Conservation (phyloP, 1,284 basidiomycete species). For the Dichomitus squalens region DNA sequence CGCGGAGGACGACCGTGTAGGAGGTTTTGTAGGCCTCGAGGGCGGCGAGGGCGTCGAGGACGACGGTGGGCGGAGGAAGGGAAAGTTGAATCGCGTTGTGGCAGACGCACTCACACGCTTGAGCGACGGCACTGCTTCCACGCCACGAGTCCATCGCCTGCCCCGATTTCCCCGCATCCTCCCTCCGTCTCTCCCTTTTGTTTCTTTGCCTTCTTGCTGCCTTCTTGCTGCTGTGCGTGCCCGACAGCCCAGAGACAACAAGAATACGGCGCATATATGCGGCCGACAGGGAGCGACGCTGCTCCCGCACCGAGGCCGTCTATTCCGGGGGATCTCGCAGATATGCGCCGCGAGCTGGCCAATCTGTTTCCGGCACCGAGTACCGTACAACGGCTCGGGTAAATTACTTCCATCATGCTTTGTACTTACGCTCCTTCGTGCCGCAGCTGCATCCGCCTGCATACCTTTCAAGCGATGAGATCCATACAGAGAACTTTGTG, state of each 20-base stretch:
- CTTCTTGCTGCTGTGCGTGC: not conserved
- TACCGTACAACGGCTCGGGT: not conserved
- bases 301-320: slow-evolving; percentile 3
- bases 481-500: not conserved
- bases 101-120: slow-evolving; percentile 31
- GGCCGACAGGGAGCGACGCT: not conserved
- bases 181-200: slow-evolving; percentile 1
- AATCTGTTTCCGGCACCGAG: slow-evolving; percentile 12
- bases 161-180: slow-evolving; percentile 16
- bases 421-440: not conserved
- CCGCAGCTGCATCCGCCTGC: not conserved
- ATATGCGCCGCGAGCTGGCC: slow-evolving; percentile 10
- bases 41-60: slow-evolving; percentile 27
- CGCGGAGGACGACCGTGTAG: slow-evolving; percentile 19
- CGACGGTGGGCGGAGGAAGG: slow-evolving; percentile 22
- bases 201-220: not conserved
- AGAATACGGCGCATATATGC: not conserved
- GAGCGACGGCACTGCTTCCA: slow-evolving; percentile 28
- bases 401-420: not conserved
- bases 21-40: slow-evolving; percentile 17
- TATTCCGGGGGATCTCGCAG: slow-evolving; percentile 11
- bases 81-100: slow-evolving; percentile 28
- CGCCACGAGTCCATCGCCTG: slow-evolving; percentile 28
- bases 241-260: not conserved
- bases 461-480: too few species aligned